These are phyloP conservation scores for Ustilago sp. DNA, from an alignment of 1,284 basidiomycete species.

Conservation along the genomic window DNA sequence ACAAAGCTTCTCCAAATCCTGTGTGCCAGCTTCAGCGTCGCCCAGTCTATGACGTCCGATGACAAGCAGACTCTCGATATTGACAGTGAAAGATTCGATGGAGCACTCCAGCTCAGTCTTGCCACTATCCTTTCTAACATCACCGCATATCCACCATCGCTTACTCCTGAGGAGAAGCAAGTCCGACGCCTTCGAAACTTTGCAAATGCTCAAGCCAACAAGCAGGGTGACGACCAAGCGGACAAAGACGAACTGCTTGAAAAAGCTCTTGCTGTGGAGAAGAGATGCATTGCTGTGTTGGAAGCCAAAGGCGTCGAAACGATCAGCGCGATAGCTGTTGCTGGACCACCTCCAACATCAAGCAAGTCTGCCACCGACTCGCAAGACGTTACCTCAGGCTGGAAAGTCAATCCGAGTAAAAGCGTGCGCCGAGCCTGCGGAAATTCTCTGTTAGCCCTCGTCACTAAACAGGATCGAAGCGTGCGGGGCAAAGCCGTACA, in stretches of 20 bases:
- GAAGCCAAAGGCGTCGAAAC: constrained; percentile 49
- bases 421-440: constrained; percentile 28
- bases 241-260: constrained; percentile 42
- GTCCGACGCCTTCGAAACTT: constrained; percentile 55
- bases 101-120: constrained; percentile 55
- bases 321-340: constrained; percentile 40
- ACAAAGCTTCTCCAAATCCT: constrained; percentile 36
- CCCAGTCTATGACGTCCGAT: background rate
- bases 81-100: constrained; percentile 35
- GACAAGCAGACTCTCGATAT: constrained; percentile 1
- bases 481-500: constrained; percentile 84
- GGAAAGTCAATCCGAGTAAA: constrained; percentile 36
- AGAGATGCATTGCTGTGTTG: constrained; percentile 46
- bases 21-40: constrained; percentile 20
- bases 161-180: constrained; percentile 55
- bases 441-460: constrained; percentile 34
- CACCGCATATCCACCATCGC: constrained; percentile 45
- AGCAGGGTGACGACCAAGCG: constrained; percentile 11
- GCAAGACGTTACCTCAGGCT: background rate
- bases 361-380: background rate
- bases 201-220: constrained; percentile 40
- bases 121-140: constrained; percentile 53
- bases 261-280: constrained; percentile 13
- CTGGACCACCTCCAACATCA: constrained; percentile 17
- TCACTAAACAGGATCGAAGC: constrained; percentile 75